These are phyloP conservation scores for Venturiaceae sp. DNA, from an alignment of 2,329 filamentous ascomycete species.

Conservation along the genomic window DNA sequence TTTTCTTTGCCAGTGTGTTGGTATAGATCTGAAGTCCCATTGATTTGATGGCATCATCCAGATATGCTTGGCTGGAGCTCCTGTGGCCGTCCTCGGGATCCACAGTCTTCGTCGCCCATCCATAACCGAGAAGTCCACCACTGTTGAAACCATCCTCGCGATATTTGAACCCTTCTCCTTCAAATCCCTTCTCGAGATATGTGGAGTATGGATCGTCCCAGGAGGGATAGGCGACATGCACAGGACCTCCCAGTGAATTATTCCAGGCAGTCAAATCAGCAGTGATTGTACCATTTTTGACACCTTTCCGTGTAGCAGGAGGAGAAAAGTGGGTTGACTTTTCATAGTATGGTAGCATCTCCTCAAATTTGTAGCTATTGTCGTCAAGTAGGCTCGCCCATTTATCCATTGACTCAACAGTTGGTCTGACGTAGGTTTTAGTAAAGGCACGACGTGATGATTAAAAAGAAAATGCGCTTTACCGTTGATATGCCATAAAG, in stretches of 20 bases:
- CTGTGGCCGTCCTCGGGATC: background rate
- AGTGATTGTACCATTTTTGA: too few relatives aligned
- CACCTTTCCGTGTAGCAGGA: too few relatives aligned
- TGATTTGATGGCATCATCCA: background rate
- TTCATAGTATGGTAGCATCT: slow-evolving; percentile 20
- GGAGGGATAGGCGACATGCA: slow-evolving; percentile 4
- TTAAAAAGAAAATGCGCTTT: too few relatives aligned
- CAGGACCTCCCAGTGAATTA: slow-evolving; percentile 5
- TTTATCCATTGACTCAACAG: background rate
- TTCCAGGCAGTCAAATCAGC: too few relatives aligned
- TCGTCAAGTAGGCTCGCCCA: slow-evolving; percentile 23
- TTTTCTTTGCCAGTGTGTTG: slow-evolving; percentile 5
- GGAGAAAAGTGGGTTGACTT: slow-evolving; percentile 18
- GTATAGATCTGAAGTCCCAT: slow-evolving; percentile 4
- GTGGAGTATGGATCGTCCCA: slow-evolving; percentile 1
- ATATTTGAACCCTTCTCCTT: too few relatives aligned
- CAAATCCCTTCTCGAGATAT: too few relatives aligned
- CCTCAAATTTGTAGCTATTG: slow-evolving; percentile 19
- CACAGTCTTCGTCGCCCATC: background rate
- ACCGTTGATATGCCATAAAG: slow-evolving; percentile 8
- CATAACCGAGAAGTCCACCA: slow-evolving; percentile 1
- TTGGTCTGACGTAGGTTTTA: too few relatives aligned
- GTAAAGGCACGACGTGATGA: too few relatives aligned
- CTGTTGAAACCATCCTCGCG: background rate
- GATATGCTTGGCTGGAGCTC: background rate